Conservation (phyloP, 441 rosid species). For the Eutrema salsugineum region DNA sequence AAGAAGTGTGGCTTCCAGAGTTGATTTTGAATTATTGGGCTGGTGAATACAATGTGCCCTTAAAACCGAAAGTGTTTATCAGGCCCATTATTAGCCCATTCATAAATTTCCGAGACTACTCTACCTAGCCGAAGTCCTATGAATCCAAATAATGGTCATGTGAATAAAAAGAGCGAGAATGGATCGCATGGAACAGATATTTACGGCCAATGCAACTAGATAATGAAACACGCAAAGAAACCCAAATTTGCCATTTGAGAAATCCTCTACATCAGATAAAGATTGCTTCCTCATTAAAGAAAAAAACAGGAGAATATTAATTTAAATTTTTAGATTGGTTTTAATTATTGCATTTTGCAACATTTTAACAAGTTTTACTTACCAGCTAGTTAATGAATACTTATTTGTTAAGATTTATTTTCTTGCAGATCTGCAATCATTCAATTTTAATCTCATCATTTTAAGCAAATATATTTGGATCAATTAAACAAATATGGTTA, state of each 20-base stretch:
- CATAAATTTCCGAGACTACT: not conserved
- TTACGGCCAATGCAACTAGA: slow-evolving; percentile 1
- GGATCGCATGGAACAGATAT: not conserved
- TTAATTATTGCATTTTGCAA: not conserved
- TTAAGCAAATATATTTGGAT: not conserved
- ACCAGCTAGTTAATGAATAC: not conserved
- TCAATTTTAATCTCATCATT: not conserved
- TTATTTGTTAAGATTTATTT: not conserved
- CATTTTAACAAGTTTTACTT: not conserved
- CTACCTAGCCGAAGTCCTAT: not conserved
- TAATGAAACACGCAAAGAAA: slow-evolving; percentile 17
- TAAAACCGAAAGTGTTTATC: not conserved
- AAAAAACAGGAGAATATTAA: not conserved
- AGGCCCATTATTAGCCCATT: not conserved
- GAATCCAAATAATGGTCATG: not conserved
- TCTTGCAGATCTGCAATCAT: not conserved
- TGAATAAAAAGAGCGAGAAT: not conserved
- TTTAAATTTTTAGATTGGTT: not conserved
- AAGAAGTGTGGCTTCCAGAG: too few relatives aligned
- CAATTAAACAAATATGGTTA: not conserved
- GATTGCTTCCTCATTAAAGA: slow-evolving; percentile 1
- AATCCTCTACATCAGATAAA: slow-evolving; percentile 4
- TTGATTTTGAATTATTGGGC: too few relatives aligned
- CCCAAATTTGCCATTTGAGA: not conserved
- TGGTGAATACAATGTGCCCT: too few relatives aligned